These are phyloP conservation scores for Royoungia palumana DNA, from an alignment of 768 basidiomycete genomes.

Conservation along the genomic window DNA sequence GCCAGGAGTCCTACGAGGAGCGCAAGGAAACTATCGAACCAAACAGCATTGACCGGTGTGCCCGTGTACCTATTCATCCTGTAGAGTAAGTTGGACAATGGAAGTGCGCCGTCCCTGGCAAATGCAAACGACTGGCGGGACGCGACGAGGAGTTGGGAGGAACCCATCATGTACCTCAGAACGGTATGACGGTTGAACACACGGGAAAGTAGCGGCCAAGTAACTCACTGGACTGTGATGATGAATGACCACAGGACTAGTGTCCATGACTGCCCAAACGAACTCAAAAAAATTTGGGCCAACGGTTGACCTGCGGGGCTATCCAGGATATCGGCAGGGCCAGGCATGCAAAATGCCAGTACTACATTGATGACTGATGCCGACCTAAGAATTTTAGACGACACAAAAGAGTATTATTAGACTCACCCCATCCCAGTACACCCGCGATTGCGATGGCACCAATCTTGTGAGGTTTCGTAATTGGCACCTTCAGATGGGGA, in stretches of 20 bases:
- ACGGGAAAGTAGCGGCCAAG: not conserved
- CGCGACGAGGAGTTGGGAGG: constrained; percentile 40
- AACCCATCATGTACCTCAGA: constrained; percentile 43
- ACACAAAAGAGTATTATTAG: not conserved
- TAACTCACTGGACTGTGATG: constrained; percentile 42
- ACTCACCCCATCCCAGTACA: constrained; percentile 43
- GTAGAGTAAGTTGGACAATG: constrained; percentile 51
- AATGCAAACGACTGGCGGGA: constrained; percentile 58
- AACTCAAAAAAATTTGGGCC: constrained; percentile 38
- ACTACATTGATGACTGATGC: constrained; percentile 46
- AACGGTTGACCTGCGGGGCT: constrained; percentile 38
- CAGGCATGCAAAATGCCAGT: constrained; percentile 53
- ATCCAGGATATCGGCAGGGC: constrained; percentile 37
- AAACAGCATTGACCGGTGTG: constrained; percentile 58
- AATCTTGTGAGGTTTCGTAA: constrained; percentile 11
- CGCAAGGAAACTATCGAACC: constrained; percentile 42
- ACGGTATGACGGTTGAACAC: not conserved
- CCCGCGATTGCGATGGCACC: constrained; percentile 41
- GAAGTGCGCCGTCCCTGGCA: constrained; percentile 56
- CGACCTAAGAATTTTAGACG: not conserved
- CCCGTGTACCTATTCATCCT: constrained; percentile 47
- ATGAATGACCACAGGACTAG: constrained; percentile 53
- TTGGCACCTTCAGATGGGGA: not conserved
- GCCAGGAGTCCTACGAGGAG: constrained; percentile 49
- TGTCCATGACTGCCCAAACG: constrained; percentile 39